Base-by-base conservation (phyloP, 768 basidiomycete species). In the Hydnomerulius pinastri region DNA sequence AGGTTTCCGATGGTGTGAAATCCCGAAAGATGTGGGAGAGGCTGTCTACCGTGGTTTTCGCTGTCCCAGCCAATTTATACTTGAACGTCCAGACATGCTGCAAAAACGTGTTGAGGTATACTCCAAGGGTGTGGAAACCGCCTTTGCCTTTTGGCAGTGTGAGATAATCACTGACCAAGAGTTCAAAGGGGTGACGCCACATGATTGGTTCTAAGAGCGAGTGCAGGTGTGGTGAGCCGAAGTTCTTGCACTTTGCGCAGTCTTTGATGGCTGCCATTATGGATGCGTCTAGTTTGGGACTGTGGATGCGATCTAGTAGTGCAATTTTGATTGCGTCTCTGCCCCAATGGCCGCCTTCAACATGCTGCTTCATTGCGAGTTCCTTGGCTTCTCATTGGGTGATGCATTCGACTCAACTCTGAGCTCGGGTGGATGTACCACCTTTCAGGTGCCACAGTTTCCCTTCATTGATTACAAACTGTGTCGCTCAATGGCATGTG, bases 391-490 rank as follows among this genome's bases (percentile, higher is more conserved):
- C 70, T 33, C 20, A 48, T 41, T 59, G 53, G 1, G 64, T 57
- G 0, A 71, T 38, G 27, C 71, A 73, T 38, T 71, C 70, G 10
- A 33, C n/a, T n/a, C n/a, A n/a, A n/a, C n/a, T n/a, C n/a, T n/a
- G n/a, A n/a, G n/a, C n/a, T n/a, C n/a, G n/a, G n/a, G n/a, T n/a
- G n/a, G n/a, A n/a, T n/a, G n/a, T n/a, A n/a, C n/a, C n/a, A n/a
- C n/a, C n/a, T n/a, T n/a, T n/a, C n/a, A n/a, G n/a, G n/a, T n/a
- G n/a, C n/a, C n/a, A n/a, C n/a, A n/a, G n/a, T n/a, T n/a, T n/a
- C n/a, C n/a, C n/a, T n/a, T n/a, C n/a, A n/a, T n/a, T n/a, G n/a
- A n/a, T n/a, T n/a, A n/a, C n/a, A n/a, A n/a, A n/a, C n/a, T n/a
- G n/a, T n/a, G n/a, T n/a, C n/a, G n/a, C n/a, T n/a, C n/a, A n/a